Conservation (phyloP, 257 asterid genomes). For the Jacaranda mimosifolia region DNA sequence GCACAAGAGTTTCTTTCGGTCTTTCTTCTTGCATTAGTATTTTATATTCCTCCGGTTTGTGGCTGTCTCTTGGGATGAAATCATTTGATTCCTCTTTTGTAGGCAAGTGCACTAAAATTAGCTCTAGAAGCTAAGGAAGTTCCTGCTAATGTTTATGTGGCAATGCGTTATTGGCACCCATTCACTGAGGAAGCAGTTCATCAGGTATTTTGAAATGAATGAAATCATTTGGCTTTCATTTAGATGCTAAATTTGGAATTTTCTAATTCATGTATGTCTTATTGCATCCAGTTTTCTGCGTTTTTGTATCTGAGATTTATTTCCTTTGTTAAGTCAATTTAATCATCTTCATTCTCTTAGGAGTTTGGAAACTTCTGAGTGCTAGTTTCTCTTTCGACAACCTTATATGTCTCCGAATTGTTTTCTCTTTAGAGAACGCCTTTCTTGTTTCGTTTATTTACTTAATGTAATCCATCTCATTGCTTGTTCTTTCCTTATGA, state of each 20-base stretch:
- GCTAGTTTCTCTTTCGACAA: too few relatives aligned
- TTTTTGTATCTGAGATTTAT: not conserved
- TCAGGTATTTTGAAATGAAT: slow-evolving; percentile 56
- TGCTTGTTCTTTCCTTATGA: slow-evolving; percentile 1
- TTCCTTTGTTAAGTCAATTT: not conserved
- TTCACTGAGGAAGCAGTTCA: slow-evolving; percentile 97
- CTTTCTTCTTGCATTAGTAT: slow-evolving; percentile 6
- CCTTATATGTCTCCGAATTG: not conserved
- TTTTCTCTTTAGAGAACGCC: not conserved
- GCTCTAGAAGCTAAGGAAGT: slow-evolving; percentile 75
- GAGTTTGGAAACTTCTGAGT: not conserved
- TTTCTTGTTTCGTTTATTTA: not conserved
- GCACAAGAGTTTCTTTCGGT: not conserved
- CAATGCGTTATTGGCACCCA: slow-evolving; percentile 99
- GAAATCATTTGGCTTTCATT: not conserved
- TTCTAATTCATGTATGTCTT: not conserved
- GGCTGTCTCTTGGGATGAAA: slow-evolving; percentile 11
- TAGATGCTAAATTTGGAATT: not conserved
- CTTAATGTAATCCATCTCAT: not conserved
- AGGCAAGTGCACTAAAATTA: slow-evolving; percentile 80
- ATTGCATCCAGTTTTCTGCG: not conserved
- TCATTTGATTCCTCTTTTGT: slow-evolving; percentile 37
- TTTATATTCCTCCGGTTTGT: not conserved
- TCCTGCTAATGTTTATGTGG: slow-evolving; percentile 83
- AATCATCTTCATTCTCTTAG: not conserved